These are phyloP conservation scores for Margaritispora aquatica DNA, from an alignment of 495 filamentous ascomycete genomes.

Conservation along the genomic window DNA sequence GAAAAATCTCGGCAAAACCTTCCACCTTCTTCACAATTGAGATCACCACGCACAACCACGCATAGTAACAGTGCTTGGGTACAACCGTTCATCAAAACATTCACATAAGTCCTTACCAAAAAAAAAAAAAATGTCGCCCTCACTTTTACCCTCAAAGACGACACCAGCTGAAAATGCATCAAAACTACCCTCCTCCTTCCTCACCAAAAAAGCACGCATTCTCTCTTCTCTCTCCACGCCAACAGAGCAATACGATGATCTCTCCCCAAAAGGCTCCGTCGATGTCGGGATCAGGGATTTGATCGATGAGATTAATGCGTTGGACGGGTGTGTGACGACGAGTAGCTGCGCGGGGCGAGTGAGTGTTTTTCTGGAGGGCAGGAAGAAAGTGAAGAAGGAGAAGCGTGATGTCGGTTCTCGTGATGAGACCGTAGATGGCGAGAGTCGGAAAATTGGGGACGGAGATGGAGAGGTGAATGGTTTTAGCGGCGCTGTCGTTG, in stretches of 20 bases:
- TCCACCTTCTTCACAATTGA: too few relatives aligned
- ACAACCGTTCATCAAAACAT: too few relatives aligned
- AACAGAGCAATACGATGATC: slow-evolving; percentile 62
- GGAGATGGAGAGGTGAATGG: slow-evolving; percentile 18
- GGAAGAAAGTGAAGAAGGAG: too few relatives aligned
- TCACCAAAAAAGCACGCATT: slow-evolving; percentile 57
- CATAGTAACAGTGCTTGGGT: too few relatives aligned
- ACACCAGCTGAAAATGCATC: slow-evolving; percentile 3
- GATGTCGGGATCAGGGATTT: slow-evolving; percentile 70
- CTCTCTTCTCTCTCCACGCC: slow-evolving; percentile 56
- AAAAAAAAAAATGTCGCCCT: not conserved
- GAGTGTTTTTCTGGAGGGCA: slow-evolving; percentile 79
- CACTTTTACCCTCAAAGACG: not conserved
- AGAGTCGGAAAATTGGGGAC: too few relatives aligned
- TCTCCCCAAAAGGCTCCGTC: slow-evolving; percentile 79
- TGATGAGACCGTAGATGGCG: slow-evolving; percentile 8
- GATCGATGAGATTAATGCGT: slow-evolving; percentile 66
- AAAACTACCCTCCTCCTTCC: slow-evolving; percentile 35
- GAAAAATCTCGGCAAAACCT: too few relatives aligned
- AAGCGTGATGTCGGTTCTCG: not conserved
- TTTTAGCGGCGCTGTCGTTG: not conserved
- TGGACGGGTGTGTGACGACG: slow-evolving; percentile 75
- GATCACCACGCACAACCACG: too few relatives aligned
- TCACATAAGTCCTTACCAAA: too few relatives aligned
- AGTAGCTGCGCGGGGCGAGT: slow-evolving; percentile 85